Evolutionary conservation across 176 grass and related monocot genomes (phyloP), one percentile per base, ranked within the genome.

Genomic region (barley (Hordeum vulgare)): DNA sequence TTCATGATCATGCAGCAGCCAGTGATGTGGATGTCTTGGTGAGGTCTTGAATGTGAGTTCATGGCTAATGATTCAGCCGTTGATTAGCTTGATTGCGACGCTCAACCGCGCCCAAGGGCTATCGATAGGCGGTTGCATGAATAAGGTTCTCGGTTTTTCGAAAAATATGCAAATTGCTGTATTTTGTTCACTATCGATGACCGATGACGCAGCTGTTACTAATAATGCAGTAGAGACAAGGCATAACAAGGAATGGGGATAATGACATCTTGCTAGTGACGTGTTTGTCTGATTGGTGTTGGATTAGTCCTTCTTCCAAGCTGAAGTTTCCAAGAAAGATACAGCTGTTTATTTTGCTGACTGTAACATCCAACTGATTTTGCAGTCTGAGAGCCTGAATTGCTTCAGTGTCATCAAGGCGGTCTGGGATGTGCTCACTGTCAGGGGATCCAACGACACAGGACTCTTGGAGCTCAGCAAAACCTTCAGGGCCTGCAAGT

Each of bases 401-500:
- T 98, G 93, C 84, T 95, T 91, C 83, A 85, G 47, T 33, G 87
- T 95, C 47, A 98, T 98, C 77, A 98, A 98, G 74, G 85, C 76
- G 51, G 90, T 83, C 42, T 98, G 96, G 93, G 89, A 98, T 76
- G 80, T 89, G 78, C 31, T 98, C 23, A 69, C 57, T 58, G 77
- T 57, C 54, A 91, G 77, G 56, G 93, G 86, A 66, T 80, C 87
- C 68, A 80, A 45, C 9, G 66, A 88, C 56, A 63, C 84, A 78
- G 91, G 91, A 2, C 89, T 98, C 45, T 11, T 80, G 34, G 79
- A 92, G 78, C 89, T 98, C 28, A 98, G 90, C 80, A 98, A 87
- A 75, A 87, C 66, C 17, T 98, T 98, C 87, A 98, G 81, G 80
- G 89, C 96, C 65, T 98, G 96, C 96, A 89, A 91, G 96, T 93